Evolutionary conservation across 495 filamentous ascomycete species (phyloP), one percentile per base, ranked within the genome.

Genomic region (Coniosporium apollinis): DNA sequence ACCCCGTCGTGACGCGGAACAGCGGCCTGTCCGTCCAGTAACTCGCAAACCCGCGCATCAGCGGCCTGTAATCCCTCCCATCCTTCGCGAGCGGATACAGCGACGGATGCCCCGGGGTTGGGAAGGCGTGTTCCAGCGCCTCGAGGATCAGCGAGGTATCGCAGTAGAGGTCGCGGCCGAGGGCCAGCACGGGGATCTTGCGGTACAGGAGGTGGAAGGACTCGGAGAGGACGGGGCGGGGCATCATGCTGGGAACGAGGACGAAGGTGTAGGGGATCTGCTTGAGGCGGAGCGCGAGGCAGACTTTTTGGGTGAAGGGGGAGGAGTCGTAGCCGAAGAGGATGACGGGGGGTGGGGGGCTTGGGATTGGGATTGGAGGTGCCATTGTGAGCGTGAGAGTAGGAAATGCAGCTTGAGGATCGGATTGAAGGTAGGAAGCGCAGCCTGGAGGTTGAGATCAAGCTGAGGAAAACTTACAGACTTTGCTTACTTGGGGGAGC

Each of bases 161-260:
- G 29, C 49, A 52, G 47, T 55, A 57, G 33, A 57, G 20, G 9
- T 57, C 51, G 7, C 46, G 39, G 20, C 49, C 54, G 19, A 57
- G 42, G 13, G 51, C 44, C 10, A 57, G 45, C 20, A 57, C 33
- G 8, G 53, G 53, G 34, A 57, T 55, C 39, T 50, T 51, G 18
- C 53, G 53, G 41, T 57, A 55, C 11, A 47, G 43, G 33, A 57
- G 37, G 19, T 30, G 37, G 37, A 55, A 50, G 11, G 42, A 44
- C 16, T 46, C 29, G 25, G 30, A 33, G n/a, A 55, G 38, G 19
- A 46, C 8, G 2, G 51, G 49, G 0, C 51, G 43, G 1, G 51
- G 49, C 30, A 52, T 40, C 50, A 54, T 54, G 11, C 41, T 43
- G 13, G 45, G 47, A 7, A 54, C 48, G 22, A 41, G 30, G n/a